Base-by-base conservation (phyloP, 371 early-diverging fungal species). In the Zychaea mexicana region DNA sequence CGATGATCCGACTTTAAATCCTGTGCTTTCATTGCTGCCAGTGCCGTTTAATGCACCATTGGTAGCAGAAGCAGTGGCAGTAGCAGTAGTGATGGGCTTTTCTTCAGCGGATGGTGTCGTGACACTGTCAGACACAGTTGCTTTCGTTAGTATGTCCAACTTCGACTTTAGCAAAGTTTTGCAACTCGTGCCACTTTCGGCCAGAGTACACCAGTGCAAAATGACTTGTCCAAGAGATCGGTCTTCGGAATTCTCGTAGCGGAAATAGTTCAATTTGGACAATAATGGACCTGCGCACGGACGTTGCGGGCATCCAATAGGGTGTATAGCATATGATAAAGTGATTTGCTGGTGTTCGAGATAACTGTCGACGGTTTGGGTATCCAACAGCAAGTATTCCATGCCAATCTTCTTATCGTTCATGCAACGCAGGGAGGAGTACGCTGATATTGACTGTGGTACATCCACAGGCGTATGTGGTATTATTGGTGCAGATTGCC, bases 341-440 rank as follows among this genome's bases (percentile, higher is more conserved):
- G 83, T 74, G 38, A 89, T 72, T 22, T 76, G 78, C 52, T 90
- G 90, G 64, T 89, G 88, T 6, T 78, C 64, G 28, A 81, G 78
- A 33, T 88, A 79, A 13, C 84, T 81, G 8, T 77, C 72, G 1
- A 88, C 60, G 15, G 85, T 74, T 57, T 81, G 75, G 33, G 82
- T 86, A 60, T 87, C 88, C 17, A 88, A 78, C 61, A 78, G 78
- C 6, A 89, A 64, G 49, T 85, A 79, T 19, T 83, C 73, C 13
- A 90, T 70, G 7, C 88, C 88, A 0, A 85, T 74, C 64, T 81
- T 71, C 15, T 84, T 82, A 65, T 87, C 85, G 28, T 76, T 64
- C 5, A 69, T 57, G 38, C 57, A 33, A 26, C 80, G 75, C 19
- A 80, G 54, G 21, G 69, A 61, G 19, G 72, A 68, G 53, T 80